These are phyloP conservation scores for Aspergillus ibericus DNA, from an alignment of 2,329 filamentous ascomycete species.

Conservation along the genomic window DNA sequence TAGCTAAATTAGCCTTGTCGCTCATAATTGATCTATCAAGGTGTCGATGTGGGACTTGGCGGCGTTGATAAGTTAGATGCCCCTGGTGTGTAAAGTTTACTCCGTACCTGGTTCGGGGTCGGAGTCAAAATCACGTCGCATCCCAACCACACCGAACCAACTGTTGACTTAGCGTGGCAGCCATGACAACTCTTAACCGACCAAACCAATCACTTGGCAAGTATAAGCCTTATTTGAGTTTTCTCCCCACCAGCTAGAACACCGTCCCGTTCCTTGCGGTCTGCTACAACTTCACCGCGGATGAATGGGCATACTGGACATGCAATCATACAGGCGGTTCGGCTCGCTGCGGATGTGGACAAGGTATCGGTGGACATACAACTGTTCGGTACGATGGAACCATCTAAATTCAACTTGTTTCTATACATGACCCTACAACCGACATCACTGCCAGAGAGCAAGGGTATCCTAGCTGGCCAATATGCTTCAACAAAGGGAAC, in stretches of 20 bases:
- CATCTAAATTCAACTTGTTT: constrained; percentile 39
- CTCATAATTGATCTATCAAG: background rate
- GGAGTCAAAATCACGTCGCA: background rate
- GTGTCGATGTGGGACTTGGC: background rate
- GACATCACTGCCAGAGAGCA: constrained; percentile 29
- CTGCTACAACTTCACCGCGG: background rate
- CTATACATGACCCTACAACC: constrained; percentile 42
- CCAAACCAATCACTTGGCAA: background rate
- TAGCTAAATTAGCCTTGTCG: background rate
- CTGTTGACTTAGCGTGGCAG: background rate
- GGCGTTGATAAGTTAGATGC: background rate
- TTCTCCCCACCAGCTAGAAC: background rate
- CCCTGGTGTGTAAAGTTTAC: background rate
- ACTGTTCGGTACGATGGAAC: constrained; percentile 14
- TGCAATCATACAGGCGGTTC: too few relatives aligned
- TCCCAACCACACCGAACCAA: background rate
- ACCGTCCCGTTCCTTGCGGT: background rate
- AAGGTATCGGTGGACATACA: background rate
- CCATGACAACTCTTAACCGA: background rate
- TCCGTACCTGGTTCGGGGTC: background rate
- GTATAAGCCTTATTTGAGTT: background rate
- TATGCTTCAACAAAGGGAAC: constrained; percentile 27
- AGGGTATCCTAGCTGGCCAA: constrained; percentile 22
- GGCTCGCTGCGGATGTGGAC: background rate
- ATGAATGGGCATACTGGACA: background rate